phyloP scores from a whole-genome alignment of 2,329 filamentous ascomycete genomes.

The Fusarium duplospermum region DNA sequence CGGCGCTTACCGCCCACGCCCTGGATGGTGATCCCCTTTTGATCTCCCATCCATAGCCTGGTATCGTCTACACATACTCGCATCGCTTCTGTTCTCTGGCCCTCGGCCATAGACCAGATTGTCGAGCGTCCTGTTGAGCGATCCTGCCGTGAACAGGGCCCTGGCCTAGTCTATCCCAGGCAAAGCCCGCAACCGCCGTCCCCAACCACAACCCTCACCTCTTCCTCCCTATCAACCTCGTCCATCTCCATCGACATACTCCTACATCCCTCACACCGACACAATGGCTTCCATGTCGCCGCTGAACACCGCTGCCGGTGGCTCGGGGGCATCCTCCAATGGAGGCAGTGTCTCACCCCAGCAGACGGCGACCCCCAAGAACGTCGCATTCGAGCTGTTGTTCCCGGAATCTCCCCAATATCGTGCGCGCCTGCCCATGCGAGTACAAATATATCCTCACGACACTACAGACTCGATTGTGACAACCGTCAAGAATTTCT shows the following conservation, averaged over 20 bases:
- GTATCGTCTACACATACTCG: conserved; percentile 26
- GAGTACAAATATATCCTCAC: conserved; percentile 92
- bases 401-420: conserved; percentile 75
- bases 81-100: conserved; percentile 37
- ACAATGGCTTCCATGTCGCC: conserved; percentile 63
- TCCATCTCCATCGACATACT: conserved; percentile 40
- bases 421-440: conserved; percentile 82
- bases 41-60: conserved; percentile 37
- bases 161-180: conserved; percentile 42
- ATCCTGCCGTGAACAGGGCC: conserved; percentile 44
- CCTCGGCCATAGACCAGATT: conserved; percentile 40
- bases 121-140: conserved; percentile 42
- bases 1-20: conserved; percentile 51
- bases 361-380: conserved; percentile 69
- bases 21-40: conserved; percentile 46
- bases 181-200: conserved; percentile 51
- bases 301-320: conserved; percentile 49
- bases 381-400: conserved; percentile 82
- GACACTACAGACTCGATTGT: conserved; percentile 98
- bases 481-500: conserved; percentile 98
- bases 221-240: conserved; percentile 32
- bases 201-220: conserved; percentile 37
- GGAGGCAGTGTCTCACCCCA: conserved; percentile 61
- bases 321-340: conserved; percentile 52
- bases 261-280: conserved; percentile 42